Evolutionary conservation across 2,329 filamentous ascomycete species (phyloP), one percentile per base, ranked within the genome.

Genomic region (Colletotrichum sp.): DNA sequence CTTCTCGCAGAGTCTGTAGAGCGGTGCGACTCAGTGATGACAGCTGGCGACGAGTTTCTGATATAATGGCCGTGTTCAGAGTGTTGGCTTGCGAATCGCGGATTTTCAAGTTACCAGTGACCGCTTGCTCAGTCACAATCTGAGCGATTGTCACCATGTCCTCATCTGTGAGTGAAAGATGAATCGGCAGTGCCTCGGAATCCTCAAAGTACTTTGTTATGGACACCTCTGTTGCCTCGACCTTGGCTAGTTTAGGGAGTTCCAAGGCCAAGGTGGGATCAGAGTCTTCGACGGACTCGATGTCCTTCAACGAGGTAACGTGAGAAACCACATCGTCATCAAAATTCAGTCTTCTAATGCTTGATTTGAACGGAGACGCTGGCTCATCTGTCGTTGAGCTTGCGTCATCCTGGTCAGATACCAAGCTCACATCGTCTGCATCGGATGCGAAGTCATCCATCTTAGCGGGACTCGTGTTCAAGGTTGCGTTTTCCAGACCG

Each of bases 101-200:
- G 48, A 78, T 48, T 15, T 65, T 72, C 32, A 78, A n/a, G 18
- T 32, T 78, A 2, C 91, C 89, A 12, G 88, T 90, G 4, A 91
- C 88, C 27, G 93, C 89, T 80, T 95, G 94, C 75, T 94, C 93
- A 3, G 92, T 93, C n/a, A 95, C 84, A 48, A 95, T 90, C 79
- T 95, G 94, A 0, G 93, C 93, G 30, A 94, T 88, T 67, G 91
- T 90, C 39, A 95, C 91, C 74, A 91, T 87, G 55, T 94, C 92
- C 4, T 91, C 89, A 70, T 93, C 91, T 2, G 87, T 84, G 18
- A 89, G 81, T 12, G 86, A 83, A 28, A 88, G 80, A 28, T 89
- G 86, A 12, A 88, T 79, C 36, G 83, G 82, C 2, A 88, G 82
- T 12, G 91, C 91, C 78, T 93, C 90, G 7, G 90, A 89, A 28